Conservation (phyloP, 345 rosid genomes). For the Cochlearia excelsa region DNA sequence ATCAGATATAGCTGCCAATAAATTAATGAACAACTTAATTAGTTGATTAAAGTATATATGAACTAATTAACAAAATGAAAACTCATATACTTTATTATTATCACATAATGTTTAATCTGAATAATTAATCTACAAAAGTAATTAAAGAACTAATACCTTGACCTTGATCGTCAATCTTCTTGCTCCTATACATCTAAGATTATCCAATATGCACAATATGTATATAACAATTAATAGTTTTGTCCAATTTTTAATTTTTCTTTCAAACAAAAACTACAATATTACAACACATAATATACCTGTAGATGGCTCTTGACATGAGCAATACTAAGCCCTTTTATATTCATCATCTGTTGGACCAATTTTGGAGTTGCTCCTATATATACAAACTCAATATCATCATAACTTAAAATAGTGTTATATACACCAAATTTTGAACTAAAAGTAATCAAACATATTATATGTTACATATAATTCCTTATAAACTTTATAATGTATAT, state of each 20-base stretch:
- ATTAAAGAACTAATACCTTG: slow-evolving; percentile 46
- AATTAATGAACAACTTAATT: not conserved
- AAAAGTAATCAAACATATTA: not conserved
- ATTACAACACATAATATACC: slow-evolving; percentile 36
- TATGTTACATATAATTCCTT: too few relatives aligned
- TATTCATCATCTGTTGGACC: slow-evolving; percentile 77
- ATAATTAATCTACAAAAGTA: slow-evolving; percentile 1
- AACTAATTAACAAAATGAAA: slow-evolving; percentile 27
- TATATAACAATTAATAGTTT: not conserved
- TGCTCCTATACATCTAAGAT: slow-evolving; percentile 77
- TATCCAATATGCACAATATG: not conserved
- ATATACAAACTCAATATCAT: slow-evolving; percentile 3
- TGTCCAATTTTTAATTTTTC: not conserved
- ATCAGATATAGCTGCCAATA: slow-evolving; percentile 48
- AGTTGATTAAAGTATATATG: not conserved
- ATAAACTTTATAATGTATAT: not conserved
- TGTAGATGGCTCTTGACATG: slow-evolving; percentile 93
- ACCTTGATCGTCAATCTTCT: slow-evolving; percentile 61
- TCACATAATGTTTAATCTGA: not conserved
- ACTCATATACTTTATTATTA: not conserved
- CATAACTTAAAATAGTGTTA: not conserved
- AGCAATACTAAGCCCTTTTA: slow-evolving; percentile 84
- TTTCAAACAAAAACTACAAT: slow-evolving; percentile 8
- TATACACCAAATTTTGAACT: not conserved
- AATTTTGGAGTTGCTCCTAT: slow-evolving; percentile 85